Evolutionary conservation across 495 filamentous ascomycete species (phyloP), one percentile per base, ranked within the genome.

Genomic region (Lichina pygmaea): DNA sequence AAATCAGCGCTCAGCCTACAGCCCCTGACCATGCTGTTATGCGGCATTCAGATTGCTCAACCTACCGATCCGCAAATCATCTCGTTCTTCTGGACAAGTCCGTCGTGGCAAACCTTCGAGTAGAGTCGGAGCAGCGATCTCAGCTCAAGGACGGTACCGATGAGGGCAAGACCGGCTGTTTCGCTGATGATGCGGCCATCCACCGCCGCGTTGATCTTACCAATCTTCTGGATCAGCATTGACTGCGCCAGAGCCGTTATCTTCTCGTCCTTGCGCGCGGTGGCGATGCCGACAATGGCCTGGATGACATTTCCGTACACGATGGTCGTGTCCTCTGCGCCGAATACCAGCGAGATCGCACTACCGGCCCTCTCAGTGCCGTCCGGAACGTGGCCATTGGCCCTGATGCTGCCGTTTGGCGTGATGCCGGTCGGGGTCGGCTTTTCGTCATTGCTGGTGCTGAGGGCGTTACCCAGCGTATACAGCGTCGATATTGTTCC

Each of bases 231-330:
- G 7, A 93, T 61, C 13, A 97, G 69, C 79, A 95, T 94, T 6
- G 84, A 86, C 53, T 92, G 79, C n/a, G 84, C 84, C 45, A 97
- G 66, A 10, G 86, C 91, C 17, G 77, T 86, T 41, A 95, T 89
- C 59, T 93, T 92, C 34, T 82, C 74, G 50, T 97, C 86, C 41
- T 77, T 70, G 56, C 77, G 84, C 46, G 67, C 71, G 34, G 65
- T 75, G 0, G 91, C 83, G 53, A 95, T 80, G 32, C 73, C 75
- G 49, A 86, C 84, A 49, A 95, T 86, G 6, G 86, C 79, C 54
- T 91, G 78, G 33, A 94, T 73, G 32, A 93, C 73, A 50, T 78
- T 89, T 12, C 73, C 71, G 58, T 86, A 78, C 0, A 80, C 73
- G 6, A 68, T 64, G 8, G 68, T 76, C 15, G 86, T 85, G 57